Base-by-base conservation (phyloP, 257 asterid species). In the Oldenlandia corymbosa region DNA sequence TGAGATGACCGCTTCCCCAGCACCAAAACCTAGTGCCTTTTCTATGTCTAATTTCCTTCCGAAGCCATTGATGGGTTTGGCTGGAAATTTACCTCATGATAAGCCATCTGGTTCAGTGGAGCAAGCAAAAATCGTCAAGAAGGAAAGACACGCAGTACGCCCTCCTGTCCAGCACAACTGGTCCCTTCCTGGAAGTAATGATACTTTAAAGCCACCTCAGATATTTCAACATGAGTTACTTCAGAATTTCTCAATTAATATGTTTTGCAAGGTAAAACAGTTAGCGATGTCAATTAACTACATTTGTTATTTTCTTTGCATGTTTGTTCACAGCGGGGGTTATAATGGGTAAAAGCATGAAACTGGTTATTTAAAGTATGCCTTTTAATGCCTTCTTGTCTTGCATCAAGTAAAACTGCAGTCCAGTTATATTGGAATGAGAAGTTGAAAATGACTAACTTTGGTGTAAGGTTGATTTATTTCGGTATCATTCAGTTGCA, bases 21-120 rank as follows among this genome's bases (percentile, higher is more conserved):
- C 90, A 50, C 76, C 94, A 11, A 84, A 79, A 53, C 77, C 95
- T 7, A 84, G 80, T 78, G 86, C 97, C 66, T 93, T 93, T 84
- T 88, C 97, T 70, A 83, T 93, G 99, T 94, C 97, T 49, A 90
- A 72, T 83, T 93, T 93, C 76, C 96, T 93, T 73, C 99, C 99
- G 50, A 90, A 93, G 81, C 79, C 87, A 52, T 65, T 87, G 20
- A 93, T 71, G 51, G 99, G 97, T 70, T 77, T 90, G 75, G 78
- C 84, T 64, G 80, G 80, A 71, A 84, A 80, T 54, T 81, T 85
- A 54, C 75, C 94, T 43, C 85, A 78, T 63, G 98, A 93, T 62
- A 85, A 80, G 77, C 76, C 84, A 60, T 75, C 90, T 66, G 83
- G 64, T 72, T 78, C 95, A 36, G 32, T 37, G 62, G 97, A 92